phyloP scores from a whole-genome alignment of 371 early-diverging fungal genomes.

The Mucor ambiguus region DNA sequence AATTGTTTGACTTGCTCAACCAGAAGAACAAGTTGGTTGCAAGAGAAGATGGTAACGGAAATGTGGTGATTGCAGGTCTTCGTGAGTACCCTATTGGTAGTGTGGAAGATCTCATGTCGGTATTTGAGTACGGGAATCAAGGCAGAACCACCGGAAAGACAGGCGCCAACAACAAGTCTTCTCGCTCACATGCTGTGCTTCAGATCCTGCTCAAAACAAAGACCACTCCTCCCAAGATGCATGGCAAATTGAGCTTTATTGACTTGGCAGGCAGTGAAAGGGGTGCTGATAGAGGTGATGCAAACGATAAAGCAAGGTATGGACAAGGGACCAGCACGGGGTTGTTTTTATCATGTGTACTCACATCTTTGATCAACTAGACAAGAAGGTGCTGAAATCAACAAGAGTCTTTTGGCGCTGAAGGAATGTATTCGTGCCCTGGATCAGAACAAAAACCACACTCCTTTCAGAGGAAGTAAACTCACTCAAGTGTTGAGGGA shows the following conservation, averaged over 20 bases:
- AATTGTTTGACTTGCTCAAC: slow-evolving; percentile 94
- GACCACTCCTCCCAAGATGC: slow-evolving; percentile 47
- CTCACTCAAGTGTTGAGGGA: slow-evolving; percentile 96
- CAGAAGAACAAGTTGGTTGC: slow-evolving; percentile 85
- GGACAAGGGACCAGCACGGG: slow-evolving; percentile 19
- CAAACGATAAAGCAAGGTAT: slow-evolving; percentile 84
- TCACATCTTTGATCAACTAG: slow-evolving; percentile 59
- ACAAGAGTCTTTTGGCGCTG: slow-evolving; percentile 95
- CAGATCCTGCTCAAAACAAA: slow-evolving; percentile 82
- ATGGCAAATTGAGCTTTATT: slow-evolving; percentile 95
- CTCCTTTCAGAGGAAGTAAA: slow-evolving; percentile 97
- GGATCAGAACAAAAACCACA: slow-evolving; percentile 92
- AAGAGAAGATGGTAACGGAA: slow-evolving; percentile 94
- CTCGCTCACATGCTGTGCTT: slow-evolving; percentile 96
- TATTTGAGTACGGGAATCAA: slow-evolving; percentile 90
- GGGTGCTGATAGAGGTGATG: slow-evolving; percentile 96
- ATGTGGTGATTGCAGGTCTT: slow-evolving; percentile 88
- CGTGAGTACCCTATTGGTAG: slow-evolving; percentile 78
- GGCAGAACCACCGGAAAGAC: slow-evolving; percentile 91
- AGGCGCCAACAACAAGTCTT: slow-evolving; percentile 95
- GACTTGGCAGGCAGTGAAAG: slow-evolving; percentile 99
- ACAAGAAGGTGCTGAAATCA: slow-evolving; percentile 97
- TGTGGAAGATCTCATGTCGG: slow-evolving; percentile 80
- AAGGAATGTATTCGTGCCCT: slow-evolving; percentile 98
- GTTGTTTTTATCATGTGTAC: slow-evolving; percentile 83